Conservation (phyloP, 352 stramenopile species). For the Globisporangium radiosum region DNA sequence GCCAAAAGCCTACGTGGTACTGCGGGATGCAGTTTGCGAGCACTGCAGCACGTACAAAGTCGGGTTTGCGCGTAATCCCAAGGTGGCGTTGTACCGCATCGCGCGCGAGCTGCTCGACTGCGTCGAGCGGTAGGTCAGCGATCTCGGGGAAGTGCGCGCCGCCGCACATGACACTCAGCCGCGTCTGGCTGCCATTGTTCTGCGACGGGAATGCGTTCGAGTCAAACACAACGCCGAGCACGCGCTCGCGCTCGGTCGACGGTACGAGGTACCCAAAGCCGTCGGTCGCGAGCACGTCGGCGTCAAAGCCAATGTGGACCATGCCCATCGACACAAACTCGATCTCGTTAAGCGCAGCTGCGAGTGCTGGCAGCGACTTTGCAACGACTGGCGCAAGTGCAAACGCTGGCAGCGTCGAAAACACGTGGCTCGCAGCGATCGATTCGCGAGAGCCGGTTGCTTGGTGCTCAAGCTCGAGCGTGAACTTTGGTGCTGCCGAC, state of each 20-base stretch:
- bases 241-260: slow-evolving; percentile 52
- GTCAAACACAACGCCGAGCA: slow-evolving; percentile 85
- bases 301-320: slow-evolving; percentile 72
- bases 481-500: slow-evolving; percentile 19
- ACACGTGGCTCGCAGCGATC: slow-evolving; percentile 60
- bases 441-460: slow-evolving; percentile 17
- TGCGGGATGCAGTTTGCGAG: slow-evolving; percentile 73
- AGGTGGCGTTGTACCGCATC: slow-evolving; percentile 72
- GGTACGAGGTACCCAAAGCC: slow-evolving; percentile 87
- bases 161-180: slow-evolving; percentile 80
- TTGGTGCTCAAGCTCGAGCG: slow-evolving; percentile 33
- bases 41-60: slow-evolving; percentile 48
- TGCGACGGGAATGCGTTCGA: slow-evolving; percentile 86
- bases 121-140: slow-evolving; percentile 23
- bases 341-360: slow-evolving; percentile 49
- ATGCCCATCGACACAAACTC: slow-evolving; percentile 80
- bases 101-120: slow-evolving; percentile 56
- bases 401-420: slow-evolving; percentile 70
- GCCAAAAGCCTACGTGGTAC: slow-evolving; percentile 77
- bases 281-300: slow-evolving; percentile 43
- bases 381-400: slow-evolving; percentile 42
- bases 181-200: slow-evolving; percentile 54
- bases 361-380: slow-evolving; percentile 34
- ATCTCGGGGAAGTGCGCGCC: slow-evolving; percentile 73
- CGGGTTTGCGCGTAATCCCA: slow-evolving; percentile 44